Conservation (phyloP, 1,284 basidiomycete species). For the Ceratobasidium papillatum region DNA sequence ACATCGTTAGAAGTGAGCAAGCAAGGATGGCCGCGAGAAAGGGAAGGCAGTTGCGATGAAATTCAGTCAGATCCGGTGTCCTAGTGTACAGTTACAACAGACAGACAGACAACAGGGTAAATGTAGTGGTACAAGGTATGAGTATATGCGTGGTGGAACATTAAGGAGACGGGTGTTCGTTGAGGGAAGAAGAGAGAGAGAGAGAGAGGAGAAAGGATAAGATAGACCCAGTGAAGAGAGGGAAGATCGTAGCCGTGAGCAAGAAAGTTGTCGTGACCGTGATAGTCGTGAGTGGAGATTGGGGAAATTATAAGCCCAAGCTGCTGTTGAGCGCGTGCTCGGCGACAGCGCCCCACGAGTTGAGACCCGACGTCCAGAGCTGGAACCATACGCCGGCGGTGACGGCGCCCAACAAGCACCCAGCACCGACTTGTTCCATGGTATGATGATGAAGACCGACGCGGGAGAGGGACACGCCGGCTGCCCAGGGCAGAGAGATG, state of each 20-base stretch:
- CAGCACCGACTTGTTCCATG: constrained; percentile 74
- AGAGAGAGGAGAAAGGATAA: background rate
- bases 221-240: background rate
- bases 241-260: background rate
- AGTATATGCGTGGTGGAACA: constrained; percentile 2
- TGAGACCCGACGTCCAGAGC: constrained; percentile 58
- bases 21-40: background rate
- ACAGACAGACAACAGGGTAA: constrained; percentile 10
- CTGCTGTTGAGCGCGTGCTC: constrained; percentile 4
- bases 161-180: background rate
- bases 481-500: constrained; percentile 64
- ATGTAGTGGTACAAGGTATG: background rate
- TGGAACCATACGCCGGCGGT: constrained; percentile 69
- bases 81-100: constrained; percentile 14
- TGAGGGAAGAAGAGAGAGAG: background rate
- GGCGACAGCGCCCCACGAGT: constrained; percentile 16
- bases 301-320: constrained; percentile 1
- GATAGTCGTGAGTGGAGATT: no score
- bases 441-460: constrained; percentile 87
- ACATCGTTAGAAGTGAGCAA: no score
- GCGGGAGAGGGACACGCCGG: constrained; percentile 69
- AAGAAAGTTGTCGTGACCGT: background rate
- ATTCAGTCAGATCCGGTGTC: background rate
- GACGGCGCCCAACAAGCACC: constrained; percentile 65
- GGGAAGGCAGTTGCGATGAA: background rate